phyloP scores from a whole-genome alignment of 202 grass and related monocot genomes.

The Alloteropsis angusta region DNA sequence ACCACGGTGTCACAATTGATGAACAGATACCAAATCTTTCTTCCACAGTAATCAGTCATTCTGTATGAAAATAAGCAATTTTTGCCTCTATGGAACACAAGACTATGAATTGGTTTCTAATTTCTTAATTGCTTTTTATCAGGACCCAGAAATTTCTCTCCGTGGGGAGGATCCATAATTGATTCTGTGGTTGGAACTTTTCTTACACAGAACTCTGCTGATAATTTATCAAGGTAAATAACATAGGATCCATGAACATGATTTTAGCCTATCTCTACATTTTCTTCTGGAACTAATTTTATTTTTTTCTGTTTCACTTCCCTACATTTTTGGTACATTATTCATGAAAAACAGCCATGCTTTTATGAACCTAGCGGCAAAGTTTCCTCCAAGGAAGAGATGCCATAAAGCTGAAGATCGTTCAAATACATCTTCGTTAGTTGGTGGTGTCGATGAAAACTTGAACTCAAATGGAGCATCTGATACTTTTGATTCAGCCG shows the following conservation, averaged over 20 bases:
- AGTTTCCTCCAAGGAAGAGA: conserved; percentile 34
- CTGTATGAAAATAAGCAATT: not conserved
- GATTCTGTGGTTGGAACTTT: conserved; percentile 70
- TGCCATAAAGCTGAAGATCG: conserved; percentile 14
- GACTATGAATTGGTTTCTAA: conserved; percentile 15
- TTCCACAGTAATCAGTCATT: not conserved
- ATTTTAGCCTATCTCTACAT: not conserved
- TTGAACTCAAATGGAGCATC: not conserved
- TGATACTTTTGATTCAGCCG: not conserved
- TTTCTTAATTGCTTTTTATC: conserved; percentile 21
- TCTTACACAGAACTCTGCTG: conserved; percentile 65
- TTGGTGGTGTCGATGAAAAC: not conserved
- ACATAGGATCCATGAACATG: not conserved
- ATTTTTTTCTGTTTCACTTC: not conserved
- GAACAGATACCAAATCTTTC: not conserved
- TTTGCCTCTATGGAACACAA: not conserved
- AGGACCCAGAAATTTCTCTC: conserved; percentile 56
- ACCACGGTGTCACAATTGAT: not conserved
- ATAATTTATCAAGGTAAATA: conserved; percentile 65
- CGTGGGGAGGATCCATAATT: conserved; percentile 55
- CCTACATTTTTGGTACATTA: not conserved
- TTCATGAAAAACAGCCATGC: conserved; percentile 45
- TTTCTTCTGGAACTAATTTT: not conserved
- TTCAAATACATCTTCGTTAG: not conserved
- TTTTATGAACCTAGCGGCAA: conserved; percentile 55